Base-by-base conservation (phyloP, 2,329 filamentous ascomycete genomes). In the Xylaria sp. region DNA sequence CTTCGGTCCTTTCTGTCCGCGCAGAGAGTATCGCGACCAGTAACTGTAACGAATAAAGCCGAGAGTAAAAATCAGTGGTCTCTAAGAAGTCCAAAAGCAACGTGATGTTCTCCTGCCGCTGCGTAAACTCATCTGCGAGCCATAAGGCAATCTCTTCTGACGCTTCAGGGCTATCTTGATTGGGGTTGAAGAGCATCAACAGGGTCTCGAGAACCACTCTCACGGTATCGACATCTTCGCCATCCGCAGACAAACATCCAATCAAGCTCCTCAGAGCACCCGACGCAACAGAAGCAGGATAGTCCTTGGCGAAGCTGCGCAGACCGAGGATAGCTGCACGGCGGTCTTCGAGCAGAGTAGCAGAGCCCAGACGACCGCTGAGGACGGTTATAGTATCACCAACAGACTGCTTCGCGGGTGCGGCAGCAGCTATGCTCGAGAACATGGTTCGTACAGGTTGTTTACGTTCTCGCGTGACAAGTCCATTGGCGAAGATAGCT, bases 101-200 rank as follows among this genome's bases (percentile, higher is more conserved):
- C 1, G 93, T 95, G 70, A 98, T 95, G 80, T 99, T 98, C 82
- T 98, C 95, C 88, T 98, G 94, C 72, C 93, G 91, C 85, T 97
- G 94, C 41, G 96, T 98, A 80, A 99, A 99, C 81, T 98, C 95
- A 82, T 99, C 96, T 63, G 96, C 96, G 68, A 99, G 86, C 94
- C 96, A 99, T 34, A 98, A 85, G 20, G 92, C 92, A 75, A 99
- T 97, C 81, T 99, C 96, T 73, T 98, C 95, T 15, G 95, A 97
- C 63, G 95, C 94, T 86, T 98, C 95, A 39, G 94, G 88, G 85
- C 93, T 97, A 78, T 85, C 84, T 74, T 87, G 85, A 74, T 90
- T 90, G 50, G 89, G 89, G 72, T 82, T 90, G 80, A 98, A 98
- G 50, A 99, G 90, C 90, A 97, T 95, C 79, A 98, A 85, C 76